phyloP scores from a whole-genome alignment of 2,329 filamentous ascomycete species.

The Phialophora tarda region DNA sequence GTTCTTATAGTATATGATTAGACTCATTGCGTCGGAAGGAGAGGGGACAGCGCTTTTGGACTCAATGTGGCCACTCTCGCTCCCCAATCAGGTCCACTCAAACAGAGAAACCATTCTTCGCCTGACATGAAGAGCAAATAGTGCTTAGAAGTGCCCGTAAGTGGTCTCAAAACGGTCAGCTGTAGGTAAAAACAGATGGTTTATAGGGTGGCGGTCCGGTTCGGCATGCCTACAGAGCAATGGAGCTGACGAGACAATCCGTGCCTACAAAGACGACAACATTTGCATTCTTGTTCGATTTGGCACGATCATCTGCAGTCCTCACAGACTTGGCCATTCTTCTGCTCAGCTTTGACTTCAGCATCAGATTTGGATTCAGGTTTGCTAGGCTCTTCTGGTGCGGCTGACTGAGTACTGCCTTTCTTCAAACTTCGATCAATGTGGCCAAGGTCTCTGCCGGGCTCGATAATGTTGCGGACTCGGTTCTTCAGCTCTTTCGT shows the following conservation, averaged over 20 bases:
- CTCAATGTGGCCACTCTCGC: background rate
- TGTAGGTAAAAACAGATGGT: background rate
- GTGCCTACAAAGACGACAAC: background rate
- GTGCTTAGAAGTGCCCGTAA: background rate
- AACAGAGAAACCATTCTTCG: background rate
- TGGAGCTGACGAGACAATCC: background rate
- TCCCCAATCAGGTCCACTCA: background rate
- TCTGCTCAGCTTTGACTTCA: constrained; percentile 3
- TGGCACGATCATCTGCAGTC: constrained; percentile 11
- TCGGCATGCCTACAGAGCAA: background rate
- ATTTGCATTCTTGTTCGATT: background rate
- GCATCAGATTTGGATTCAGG: constrained; percentile 6
- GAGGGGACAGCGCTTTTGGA: background rate
- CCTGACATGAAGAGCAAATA: background rate
- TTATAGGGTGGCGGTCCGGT: background rate
- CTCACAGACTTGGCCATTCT: constrained; percentile 5
- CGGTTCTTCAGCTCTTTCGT: constrained; percentile 88
- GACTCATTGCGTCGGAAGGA: background rate
- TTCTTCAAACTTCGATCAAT: constrained; percentile 64
- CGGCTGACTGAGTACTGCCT: constrained; percentile 28
- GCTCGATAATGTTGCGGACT: constrained; percentile 82
- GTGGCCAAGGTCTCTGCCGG: constrained; percentile 78
- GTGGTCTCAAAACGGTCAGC: background rate
- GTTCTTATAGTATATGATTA: background rate
- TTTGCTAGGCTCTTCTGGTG: constrained; percentile 11